phyloP scores from a whole-genome alignment of 345 rosid species.

The Rhodamnia rubescens region DNA sequence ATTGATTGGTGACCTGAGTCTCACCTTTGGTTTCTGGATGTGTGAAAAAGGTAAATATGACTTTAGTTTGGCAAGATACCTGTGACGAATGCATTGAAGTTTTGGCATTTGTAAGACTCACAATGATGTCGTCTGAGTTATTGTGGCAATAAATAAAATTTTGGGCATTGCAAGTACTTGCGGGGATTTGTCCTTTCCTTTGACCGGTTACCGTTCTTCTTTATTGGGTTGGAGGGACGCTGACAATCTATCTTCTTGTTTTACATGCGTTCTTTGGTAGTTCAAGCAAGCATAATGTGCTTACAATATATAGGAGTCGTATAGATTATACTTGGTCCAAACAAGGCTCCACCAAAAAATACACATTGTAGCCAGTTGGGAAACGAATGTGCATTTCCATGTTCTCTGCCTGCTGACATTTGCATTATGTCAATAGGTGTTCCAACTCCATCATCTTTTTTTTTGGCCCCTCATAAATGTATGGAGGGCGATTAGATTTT shows the following conservation, averaged over 20 bases:
- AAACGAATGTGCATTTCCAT: background rate
- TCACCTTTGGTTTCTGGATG: background rate
- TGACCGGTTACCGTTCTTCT: background rate
- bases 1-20: background rate
- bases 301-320: background rate
- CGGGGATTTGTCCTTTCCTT: background rate
- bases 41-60: background rate
- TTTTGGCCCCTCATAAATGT: background rate
- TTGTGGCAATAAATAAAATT: background rate
- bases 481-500: background rate
- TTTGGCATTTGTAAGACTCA: background rate
- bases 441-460: background rate
- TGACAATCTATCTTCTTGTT: background rate
- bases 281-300: background rate
- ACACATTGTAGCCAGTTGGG: background rate
- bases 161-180: background rate
- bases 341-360: background rate
- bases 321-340: background rate
- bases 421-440: background rate
- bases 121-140: background rate
- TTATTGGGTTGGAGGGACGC: background rate
- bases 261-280: background rate
- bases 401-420: background rate
- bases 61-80: background rate
- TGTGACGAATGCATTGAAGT: background rate